Percentiles rank a stretch among this genome's conserved stretches.
phyloP scores from a whole-genome alignment of 805 yeast genomes.

The Clavispora santaluciae region DNA sequence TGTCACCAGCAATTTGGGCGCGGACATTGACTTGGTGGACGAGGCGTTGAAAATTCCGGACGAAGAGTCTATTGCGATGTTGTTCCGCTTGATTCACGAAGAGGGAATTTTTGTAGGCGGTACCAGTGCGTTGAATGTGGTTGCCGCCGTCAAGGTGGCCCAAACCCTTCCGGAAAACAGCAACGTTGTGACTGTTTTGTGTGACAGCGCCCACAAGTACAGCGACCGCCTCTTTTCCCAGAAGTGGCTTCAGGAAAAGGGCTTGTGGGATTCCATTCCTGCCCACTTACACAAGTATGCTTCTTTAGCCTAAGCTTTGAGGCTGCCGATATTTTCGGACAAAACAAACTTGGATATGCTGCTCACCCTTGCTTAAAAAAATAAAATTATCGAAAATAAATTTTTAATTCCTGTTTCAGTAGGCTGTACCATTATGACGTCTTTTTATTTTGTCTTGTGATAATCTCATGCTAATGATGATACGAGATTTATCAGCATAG shows the following conservation, averaged over 20 bases:
- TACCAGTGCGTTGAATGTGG: slow-evolving; percentile 85
- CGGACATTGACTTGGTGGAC: slow-evolving; percentile 69
- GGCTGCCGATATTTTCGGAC: too few species aligned
- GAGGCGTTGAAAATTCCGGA: slow-evolving; percentile 79
- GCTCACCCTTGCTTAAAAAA: too few species aligned
- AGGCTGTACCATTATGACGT: too few species aligned
- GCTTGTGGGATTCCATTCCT: slow-evolving; percentile 63
- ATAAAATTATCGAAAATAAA: not conserved
- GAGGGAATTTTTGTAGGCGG: slow-evolving; percentile 92
- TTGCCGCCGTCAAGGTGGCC: slow-evolving; percentile 80
- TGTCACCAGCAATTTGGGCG: slow-evolving; percentile 74
- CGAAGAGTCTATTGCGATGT: slow-evolving; percentile 75
- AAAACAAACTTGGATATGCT: too few species aligned
- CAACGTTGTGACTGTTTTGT: slow-evolving; percentile 82
- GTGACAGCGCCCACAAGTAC: slow-evolving; percentile 89
- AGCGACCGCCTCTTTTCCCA: slow-evolving; percentile 75
- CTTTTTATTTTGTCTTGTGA: too few species aligned
- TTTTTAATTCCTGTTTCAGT: not conserved
- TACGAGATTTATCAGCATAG: too few species aligned
- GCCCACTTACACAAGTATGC: slow-evolving; percentile 66
- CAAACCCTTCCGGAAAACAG: slow-evolving; percentile 67
- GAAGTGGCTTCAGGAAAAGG: slow-evolving; percentile 71
- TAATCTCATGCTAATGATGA: too few species aligned
- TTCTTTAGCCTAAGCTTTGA: slow-evolving; percentile 22
- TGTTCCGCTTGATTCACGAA: slow-evolving; percentile 76